Percentiles rank a stretch among this genome's conserved stretches.
These are phyloP conservation scores for Emmonsiellopsis sp. DNA, from an alignment of 2,329 filamentous ascomycete genomes.

Conservation along the genomic window DNA sequence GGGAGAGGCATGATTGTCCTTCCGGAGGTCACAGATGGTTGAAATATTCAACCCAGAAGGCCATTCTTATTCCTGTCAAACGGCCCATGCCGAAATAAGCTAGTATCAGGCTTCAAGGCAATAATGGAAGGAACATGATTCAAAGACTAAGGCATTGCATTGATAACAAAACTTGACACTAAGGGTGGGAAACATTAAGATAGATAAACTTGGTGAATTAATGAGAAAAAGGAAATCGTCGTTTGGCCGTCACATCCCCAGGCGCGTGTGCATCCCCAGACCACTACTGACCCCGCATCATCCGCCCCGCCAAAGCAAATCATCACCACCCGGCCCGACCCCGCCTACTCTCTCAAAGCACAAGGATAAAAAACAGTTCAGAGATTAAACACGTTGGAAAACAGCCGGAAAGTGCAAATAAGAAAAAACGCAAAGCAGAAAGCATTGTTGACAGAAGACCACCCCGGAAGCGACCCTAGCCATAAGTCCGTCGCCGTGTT, in stretches of 20 bases:
- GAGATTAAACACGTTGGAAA: background rate
- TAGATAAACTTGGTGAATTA: background rate
- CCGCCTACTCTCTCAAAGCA: background rate
- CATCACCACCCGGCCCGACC: background rate
- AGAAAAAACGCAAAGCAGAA: conserved; percentile 8
- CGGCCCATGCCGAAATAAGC: too few relatives aligned
- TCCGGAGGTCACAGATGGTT: too few relatives aligned
- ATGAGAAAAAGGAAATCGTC: background rate
- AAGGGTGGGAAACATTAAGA: background rate
- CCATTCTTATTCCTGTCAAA: too few relatives aligned
- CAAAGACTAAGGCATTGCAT: background rate
- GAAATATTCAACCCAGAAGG: too few relatives aligned
- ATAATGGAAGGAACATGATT: background rate
- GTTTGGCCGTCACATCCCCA: conserved; percentile 1
- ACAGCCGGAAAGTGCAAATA: too few relatives aligned
- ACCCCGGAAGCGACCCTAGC: conserved; percentile 40
- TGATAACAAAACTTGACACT: background rate
- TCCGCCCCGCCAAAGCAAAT: background rate
- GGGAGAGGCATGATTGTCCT: too few relatives aligned
- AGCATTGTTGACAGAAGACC: conserved; percentile 32
- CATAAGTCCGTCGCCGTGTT: conserved; percentile 32
- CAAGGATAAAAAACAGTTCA: background rate
- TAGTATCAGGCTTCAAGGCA: background rate
- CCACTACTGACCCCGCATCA: background rate
- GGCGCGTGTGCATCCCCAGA: conserved; percentile 1